Evolutionary conservation across 805 yeast genomes (phyloP), one percentile per base, ranked within the genome.

Genomic region (Wickerhamomyces bisporus): DNA sequence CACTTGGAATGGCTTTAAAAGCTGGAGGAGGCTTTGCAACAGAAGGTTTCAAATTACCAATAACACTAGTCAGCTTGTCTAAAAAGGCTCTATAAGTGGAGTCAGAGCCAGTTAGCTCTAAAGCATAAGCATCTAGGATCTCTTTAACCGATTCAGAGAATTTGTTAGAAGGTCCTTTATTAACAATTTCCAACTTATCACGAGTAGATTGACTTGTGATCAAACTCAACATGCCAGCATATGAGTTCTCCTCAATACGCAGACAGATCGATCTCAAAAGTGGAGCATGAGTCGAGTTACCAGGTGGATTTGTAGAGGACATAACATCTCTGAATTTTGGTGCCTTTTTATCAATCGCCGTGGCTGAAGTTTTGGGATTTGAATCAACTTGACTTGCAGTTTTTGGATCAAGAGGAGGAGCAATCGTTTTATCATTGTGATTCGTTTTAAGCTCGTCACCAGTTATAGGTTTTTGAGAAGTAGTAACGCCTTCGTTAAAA

Each of bases 321-420:
- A 13, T 32, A 32, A 32, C 34, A 24, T 32, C 34, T 16, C 16
- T 32, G 27, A 32, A 32, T 13, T 39, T 42, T 20, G 32, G 32
- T 12, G 26, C 32, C 8, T 20, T 27, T 24, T 15, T 12, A 3
- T 27, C 24, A 5, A 19, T 24, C 16, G 13, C n/a, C 10, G 7
- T 15, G 28, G 21, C 17, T 18, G 8, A n/a, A n/a, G n/a, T 16
- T 11, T 21, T 18, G 17, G 19, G n/a, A 27, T 6, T 13, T 15
- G 6, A 16, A 23, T 23, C 19, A n/a, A 6, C 7, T 23, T 21
- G 24, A 7, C 13, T n/a, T n/a, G n/a, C n/a, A n/a, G n/a, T n/a
- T n/a, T n/a, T n/a, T n/a, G n/a, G n/a, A n/a, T n/a, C n/a, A n/a
- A n/a, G n/a, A n/a, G n/a, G n/a, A n/a, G n/a, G n/a, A n/a, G n/a